Evolutionary conservation across 2,329 filamentous ascomycete species (phyloP), one percentile per base, ranked within the genome.

Genomic region (Penicillium brevicompactum): DNA sequence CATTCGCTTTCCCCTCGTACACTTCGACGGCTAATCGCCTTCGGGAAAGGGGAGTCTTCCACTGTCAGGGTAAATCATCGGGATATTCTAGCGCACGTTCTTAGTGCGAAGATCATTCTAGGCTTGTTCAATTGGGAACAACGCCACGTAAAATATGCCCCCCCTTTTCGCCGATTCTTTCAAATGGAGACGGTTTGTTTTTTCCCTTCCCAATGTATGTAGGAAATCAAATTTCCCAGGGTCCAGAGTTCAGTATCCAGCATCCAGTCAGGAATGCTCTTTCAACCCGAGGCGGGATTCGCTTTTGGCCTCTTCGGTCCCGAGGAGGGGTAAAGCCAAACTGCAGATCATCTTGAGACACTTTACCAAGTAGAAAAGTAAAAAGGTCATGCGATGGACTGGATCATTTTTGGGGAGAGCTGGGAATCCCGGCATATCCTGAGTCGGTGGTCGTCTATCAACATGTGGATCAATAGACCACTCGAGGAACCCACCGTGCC

Each of bases 281-380:
- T 53, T 53, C 49, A 60, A 47, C 49, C 24, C 24, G 30, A 47
- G 43, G 32, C 55, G 42, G 40, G 21, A 46, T 47, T 40, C 31
- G 38, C 49, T 48, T 58, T 53, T 31, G 49, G 38, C 48, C 51
- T 59, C 60, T 61, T 61, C 58, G 61, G 49, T 62, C 57, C 61
- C 59, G 56, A 64, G 60, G 63, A 65, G 62, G 62, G 62, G 63
- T 64, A 66, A 62, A 62, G 53, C 56, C 56, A 60, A 54, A 51
- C 49, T 57, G 63, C 58, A 66, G 57, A 66, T 66, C 62, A 63
- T 63, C 8, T 60, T 58, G 58, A 64, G 58, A 63, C 56, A 60
- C 50, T 48, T 57, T 49, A 49, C 24, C 24, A 27, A 27, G 24
- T 27, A 27, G 24, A 27, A 27, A 27, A 8, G 5, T 6, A 27